phyloP scores from a whole-genome alignment of 2,329 filamentous ascomycete species.

The Penicillium sp. region DNA sequence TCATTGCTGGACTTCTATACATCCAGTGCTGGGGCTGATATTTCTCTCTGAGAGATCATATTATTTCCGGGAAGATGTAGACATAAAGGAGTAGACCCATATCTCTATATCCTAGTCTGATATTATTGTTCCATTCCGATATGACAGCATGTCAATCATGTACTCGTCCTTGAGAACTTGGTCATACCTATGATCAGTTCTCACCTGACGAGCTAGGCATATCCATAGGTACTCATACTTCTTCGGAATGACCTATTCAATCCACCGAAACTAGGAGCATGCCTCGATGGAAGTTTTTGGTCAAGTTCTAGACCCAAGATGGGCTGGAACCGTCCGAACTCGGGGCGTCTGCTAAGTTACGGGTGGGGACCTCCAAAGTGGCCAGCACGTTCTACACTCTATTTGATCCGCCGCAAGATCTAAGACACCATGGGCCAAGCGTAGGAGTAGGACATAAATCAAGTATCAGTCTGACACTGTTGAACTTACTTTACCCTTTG shows the following conservation, averaged over 20 bases:
- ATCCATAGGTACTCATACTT: background rate
- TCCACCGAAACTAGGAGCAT: background rate
- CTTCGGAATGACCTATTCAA: background rate
- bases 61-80: too few species aligned
- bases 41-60: too few species aligned
- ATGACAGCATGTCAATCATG: background rate
- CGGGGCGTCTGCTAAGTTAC: background rate
- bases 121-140: background rate
- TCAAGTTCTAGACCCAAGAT: constrained; percentile 1
- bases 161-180: background rate
- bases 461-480: background rate
- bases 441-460: background rate
- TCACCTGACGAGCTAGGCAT: background rate
- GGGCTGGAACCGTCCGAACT: constrained; percentile 2
- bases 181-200: background rate
- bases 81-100: too few species aligned
- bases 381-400: constrained; percentile 17
- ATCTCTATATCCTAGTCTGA: background rate
- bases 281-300: too few species aligned
- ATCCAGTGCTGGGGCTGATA: too few species aligned
- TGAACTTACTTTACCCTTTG: background rate
- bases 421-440: constrained; percentile 15
- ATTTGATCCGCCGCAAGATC: constrained; percentile 17
- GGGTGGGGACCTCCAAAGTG: constrained; percentile 10
- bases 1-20: too few species aligned